Conservation (phyloP, 768 basidiomycete species). For the Mycena galericulata region DNA sequence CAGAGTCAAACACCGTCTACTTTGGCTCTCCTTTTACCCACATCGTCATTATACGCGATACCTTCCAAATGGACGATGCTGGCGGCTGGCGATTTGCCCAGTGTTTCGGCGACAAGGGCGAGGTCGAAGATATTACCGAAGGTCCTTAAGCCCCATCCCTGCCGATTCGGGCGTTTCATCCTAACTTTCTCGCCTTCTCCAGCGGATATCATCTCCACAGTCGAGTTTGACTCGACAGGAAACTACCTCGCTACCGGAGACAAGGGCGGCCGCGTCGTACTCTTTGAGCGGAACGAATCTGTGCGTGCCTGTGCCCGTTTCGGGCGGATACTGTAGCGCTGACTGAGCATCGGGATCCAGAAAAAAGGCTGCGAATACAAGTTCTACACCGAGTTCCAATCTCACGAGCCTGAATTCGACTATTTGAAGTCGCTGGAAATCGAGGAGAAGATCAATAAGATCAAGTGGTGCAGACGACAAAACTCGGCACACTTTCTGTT, state of each 20-base stretch:
- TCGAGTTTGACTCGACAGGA: slow-evolving; percentile 99
- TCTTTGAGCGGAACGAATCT: slow-evolving; percentile 98
- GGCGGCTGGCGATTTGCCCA: slow-evolving; percentile 99
- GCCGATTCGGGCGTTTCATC: slow-evolving; percentile 22
- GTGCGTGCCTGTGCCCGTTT: slow-evolving; percentile 61
- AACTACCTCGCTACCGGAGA: slow-evolving; percentile 99
- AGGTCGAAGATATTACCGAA: slow-evolving; percentile 99
- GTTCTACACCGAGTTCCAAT: slow-evolving; percentile 99
- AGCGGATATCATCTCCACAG: slow-evolving; percentile 99
- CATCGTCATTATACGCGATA: slow-evolving; percentile 35
- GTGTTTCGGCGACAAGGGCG: slow-evolving; percentile 99
- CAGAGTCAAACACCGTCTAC: slow-evolving; percentile 38
- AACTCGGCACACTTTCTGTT: slow-evolving; percentile 97
- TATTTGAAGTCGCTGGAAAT: slow-evolving; percentile 99
- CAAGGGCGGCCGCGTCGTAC: slow-evolving; percentile 98
- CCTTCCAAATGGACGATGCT: slow-evolving; percentile 80
- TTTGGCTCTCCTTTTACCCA: slow-evolving; percentile 40
- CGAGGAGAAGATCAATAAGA: slow-evolving; percentile 99
- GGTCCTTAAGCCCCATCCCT: slow-evolving; percentile 62
- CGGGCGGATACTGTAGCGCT: slow-evolving; percentile 36
- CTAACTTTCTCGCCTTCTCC: slow-evolving; percentile 34
- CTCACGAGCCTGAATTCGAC: slow-evolving; percentile 99
- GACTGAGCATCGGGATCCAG: slow-evolving; percentile 52
- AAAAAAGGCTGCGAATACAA: slow-evolving; percentile 99
- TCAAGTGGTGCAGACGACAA: slow-evolving; percentile 99